A percentile compares a stretch with the other conserved stretches of the same genome.
Evolutionary conservation across 352 stramenopile species (phyloP).

Genomic region (Blastocystis sp.): DNA sequence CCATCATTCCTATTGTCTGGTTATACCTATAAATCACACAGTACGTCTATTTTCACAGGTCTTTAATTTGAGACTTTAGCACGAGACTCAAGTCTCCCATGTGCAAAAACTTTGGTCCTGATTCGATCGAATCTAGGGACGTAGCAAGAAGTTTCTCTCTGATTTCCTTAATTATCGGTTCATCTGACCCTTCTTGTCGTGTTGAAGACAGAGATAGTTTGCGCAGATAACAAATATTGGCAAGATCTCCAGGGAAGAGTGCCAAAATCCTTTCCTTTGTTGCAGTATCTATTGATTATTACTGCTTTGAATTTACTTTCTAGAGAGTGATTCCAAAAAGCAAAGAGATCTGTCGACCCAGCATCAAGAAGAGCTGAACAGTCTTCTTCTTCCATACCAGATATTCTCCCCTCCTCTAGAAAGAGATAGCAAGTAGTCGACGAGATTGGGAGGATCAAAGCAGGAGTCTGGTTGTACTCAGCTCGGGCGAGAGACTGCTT

Average conservation of each 20-base stretch:
- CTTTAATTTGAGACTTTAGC: neutral
- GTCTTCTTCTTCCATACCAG: neutral
- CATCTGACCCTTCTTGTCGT: neutral
- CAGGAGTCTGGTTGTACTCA: neutral
- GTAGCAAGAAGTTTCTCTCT: neutral
- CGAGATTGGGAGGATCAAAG: neutral
- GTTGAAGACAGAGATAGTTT: neutral
- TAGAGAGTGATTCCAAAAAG: neutral
- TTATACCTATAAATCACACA: neutral
- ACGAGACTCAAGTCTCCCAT: constrained; percentile 1
- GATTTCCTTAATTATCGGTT: neutral
- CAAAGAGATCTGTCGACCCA: neutral
- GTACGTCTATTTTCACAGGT: neutral
- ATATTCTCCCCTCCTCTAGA: neutral
- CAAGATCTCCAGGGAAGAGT: constrained; percentile 3
- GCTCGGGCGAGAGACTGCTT: neutral
- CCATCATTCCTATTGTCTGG: neutral
- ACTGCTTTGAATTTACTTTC: neutral
- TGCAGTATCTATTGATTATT: neutral
- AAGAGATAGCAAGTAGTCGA: neutral
- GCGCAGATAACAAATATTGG: neutral
- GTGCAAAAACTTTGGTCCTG: neutral
- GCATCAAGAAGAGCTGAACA: neutral
- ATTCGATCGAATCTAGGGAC: neutral
- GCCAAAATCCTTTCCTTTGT: neutral